phyloP scores from a whole-genome alignment of 371 early-diverging fungal genomes.

The Conidiobolus incongruus region DNA sequence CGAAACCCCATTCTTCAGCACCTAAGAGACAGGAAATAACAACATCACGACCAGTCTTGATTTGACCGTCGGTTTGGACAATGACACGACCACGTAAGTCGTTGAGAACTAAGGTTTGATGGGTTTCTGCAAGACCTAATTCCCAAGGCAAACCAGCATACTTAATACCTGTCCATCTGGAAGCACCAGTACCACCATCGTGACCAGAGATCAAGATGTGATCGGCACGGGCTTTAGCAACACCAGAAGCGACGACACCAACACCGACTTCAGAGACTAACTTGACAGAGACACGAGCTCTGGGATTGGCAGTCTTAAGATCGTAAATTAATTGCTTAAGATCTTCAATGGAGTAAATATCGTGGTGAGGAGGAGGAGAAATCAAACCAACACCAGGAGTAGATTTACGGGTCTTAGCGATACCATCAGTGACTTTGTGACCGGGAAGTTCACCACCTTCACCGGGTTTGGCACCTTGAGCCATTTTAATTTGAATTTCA shows the following conservation, averaged over 20 bases:
- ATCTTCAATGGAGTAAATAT: constrained; percentile 94
- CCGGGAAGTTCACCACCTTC: constrained; percentile 77
- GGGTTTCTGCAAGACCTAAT: constrained; percentile 89
- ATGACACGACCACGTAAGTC: constrained; percentile 84
- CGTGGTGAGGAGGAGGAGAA: constrained; percentile 93
- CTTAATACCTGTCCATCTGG: constrained; percentile 93
- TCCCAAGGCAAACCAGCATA: constrained; percentile 96
- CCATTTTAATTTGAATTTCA: constrained; percentile 96
- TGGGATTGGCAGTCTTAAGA: constrained; percentile 78
- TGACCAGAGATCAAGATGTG: constrained; percentile 90
- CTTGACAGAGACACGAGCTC: constrained; percentile 83
- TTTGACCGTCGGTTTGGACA: constrained; percentile 92
- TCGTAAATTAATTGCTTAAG: constrained; percentile 94
- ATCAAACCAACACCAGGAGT: constrained; percentile 90
- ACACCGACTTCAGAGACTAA: constrained; percentile 92
- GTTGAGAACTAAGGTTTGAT: constrained; percentile 87
- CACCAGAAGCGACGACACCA: constrained; percentile 89
- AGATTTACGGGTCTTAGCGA: constrained; percentile 82
- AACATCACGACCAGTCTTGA: constrained; percentile 91
- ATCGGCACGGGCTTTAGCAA: constrained; percentile 91
- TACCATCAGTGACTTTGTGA: constrained; percentile 68
- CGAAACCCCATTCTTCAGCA: constrained; percentile 97
- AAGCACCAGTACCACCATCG: constrained; percentile 96
- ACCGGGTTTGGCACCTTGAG: constrained; percentile 96
- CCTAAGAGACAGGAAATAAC: constrained; percentile 87